phyloP scores from a whole-genome alignment of 352 stramenopile genomes.

The Pythium folliculosum region DNA sequence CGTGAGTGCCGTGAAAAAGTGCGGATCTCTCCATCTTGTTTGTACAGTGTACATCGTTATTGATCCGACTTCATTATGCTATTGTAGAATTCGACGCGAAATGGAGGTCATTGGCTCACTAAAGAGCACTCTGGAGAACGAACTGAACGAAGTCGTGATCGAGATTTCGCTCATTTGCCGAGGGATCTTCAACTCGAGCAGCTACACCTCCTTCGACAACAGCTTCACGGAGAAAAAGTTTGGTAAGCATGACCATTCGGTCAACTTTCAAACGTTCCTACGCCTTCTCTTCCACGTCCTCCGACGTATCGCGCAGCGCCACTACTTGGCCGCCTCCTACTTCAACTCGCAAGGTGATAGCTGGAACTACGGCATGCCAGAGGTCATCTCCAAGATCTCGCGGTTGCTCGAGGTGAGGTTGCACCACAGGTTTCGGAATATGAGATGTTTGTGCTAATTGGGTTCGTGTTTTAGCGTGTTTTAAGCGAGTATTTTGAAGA shows the following conservation, averaged over 20 bases:
- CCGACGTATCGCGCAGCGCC: slow-evolving; percentile 62
- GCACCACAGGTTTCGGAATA: neutral
- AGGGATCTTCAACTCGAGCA: slow-evolving; percentile 72
- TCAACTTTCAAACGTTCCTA: slow-evolving; percentile 71
- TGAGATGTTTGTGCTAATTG: neutral
- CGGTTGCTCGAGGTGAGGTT: slow-evolving; percentile 54
- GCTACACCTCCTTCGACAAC: slow-evolving; percentile 77
- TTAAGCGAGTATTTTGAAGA: slow-evolving; percentile 70
- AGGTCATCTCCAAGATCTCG: slow-evolving; percentile 68
- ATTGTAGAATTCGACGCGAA: slow-evolving; percentile 64
- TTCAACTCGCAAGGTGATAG: slow-evolving; percentile 63
- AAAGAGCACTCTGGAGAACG: slow-evolving; percentile 66
- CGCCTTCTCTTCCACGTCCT: slow-evolving; percentile 68
- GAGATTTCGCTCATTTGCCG: slow-evolving; percentile 72
- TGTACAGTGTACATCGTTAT: neutral
- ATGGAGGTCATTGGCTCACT: slow-evolving; percentile 76
- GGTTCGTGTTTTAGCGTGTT: slow-evolving; percentile 38
- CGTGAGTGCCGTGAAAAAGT: slow-evolving; percentile 74
- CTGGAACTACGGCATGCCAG: slow-evolving; percentile 69
- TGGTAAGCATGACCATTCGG: slow-evolving; percentile 61
- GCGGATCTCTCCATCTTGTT: neutral
- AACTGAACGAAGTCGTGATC: slow-evolving; percentile 59
- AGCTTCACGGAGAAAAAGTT: slow-evolving; percentile 76
- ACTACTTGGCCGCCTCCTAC: slow-evolving; percentile 61
- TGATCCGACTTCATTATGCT: too few relatives aligned